Evolutionary conservation across 2,329 filamentous ascomycete species (phyloP).

Genomic region (Calycina marina): DNA sequence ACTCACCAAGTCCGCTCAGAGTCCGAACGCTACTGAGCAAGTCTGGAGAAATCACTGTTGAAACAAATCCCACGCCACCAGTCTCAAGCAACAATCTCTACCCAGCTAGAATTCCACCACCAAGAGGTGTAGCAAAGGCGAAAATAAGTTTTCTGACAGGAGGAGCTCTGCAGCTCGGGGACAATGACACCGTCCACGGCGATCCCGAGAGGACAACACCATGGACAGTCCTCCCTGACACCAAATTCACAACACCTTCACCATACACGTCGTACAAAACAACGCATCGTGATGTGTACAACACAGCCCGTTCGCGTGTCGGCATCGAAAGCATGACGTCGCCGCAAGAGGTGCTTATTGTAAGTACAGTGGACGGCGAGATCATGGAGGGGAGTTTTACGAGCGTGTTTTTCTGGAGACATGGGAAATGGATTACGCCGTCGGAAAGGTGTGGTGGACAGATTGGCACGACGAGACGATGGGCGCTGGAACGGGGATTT

Average conservation of each 20-base stretch:
- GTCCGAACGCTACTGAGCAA: slow-evolving; percentile 39
- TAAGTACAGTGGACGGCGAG: slow-evolving; percentile 42
- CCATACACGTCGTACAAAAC: slow-evolving; percentile 82
- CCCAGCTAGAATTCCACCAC: slow-evolving; percentile 37
- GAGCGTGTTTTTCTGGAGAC: slow-evolving; percentile 67
- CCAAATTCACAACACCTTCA: slow-evolving; percentile 31
- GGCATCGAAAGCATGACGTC: slow-evolving; percentile 33
- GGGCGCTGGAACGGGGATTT: slow-evolving; percentile 57
- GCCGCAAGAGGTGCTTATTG: slow-evolving; percentile 59
- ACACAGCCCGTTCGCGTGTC: slow-evolving; percentile 48
- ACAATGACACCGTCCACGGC: slow-evolving; percentile 11
- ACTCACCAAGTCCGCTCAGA: slow-evolving; percentile 28
- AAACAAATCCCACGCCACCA: slow-evolving; percentile 24
- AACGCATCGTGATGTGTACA: slow-evolving; percentile 57
- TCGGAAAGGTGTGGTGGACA: slow-evolving; percentile 65
- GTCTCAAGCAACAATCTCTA: slow-evolving; percentile 37
- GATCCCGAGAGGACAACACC: slow-evolving; percentile 12
- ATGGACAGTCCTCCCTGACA: slow-evolving; percentile 40
- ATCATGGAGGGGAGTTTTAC: slow-evolving; percentile 80
- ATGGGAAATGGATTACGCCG: slow-evolving; percentile 67
- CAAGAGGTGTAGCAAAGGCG: slow-evolving; percentile 17
- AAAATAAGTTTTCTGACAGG: slow-evolving; percentile 19
- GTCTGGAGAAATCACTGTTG: slow-evolving; percentile 32
- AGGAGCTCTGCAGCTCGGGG: slow-evolving; percentile 14
- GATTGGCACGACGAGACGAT: slow-evolving; percentile 66